Conservation (phyloP, 805 yeast species). For the Zygosaccharomyces lentus region DNA sequence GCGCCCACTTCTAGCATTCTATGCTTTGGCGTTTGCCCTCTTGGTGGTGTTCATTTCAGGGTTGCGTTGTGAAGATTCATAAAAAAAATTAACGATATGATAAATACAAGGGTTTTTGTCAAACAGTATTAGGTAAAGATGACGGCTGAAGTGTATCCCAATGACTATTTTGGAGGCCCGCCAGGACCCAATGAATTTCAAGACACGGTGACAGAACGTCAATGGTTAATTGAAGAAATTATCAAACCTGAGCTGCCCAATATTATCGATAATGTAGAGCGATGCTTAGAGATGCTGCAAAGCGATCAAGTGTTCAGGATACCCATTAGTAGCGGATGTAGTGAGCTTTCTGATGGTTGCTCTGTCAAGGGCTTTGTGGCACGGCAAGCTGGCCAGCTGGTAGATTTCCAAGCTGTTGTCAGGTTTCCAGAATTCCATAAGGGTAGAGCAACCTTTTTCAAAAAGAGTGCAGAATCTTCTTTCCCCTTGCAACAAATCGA, state of each 20-base stretch:
- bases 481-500: slow-evolving; percentile 41
- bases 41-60: slow-evolving; percentile 1
- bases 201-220: slow-evolving; percentile 30
- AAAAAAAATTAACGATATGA: background rate
- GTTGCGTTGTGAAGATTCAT: background rate
- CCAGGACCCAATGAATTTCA: slow-evolving; percentile 8
- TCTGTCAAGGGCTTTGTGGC: slow-evolving; percentile 55
- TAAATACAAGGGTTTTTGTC: background rate
- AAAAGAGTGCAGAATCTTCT: slow-evolving; percentile 37
- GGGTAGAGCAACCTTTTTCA: slow-evolving; percentile 38
- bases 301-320: slow-evolving; percentile 45
- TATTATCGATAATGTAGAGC: slow-evolving; percentile 41
- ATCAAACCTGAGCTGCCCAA: slow-evolving; percentile 47
- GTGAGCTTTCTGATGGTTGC: slow-evolving; percentile 15
- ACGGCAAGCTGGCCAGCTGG: slow-evolving; percentile 50
- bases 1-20: background rate
- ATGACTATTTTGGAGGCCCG: slow-evolving; percentile 24
- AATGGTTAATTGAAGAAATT: slow-evolving; percentile 47
- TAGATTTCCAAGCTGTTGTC: slow-evolving; percentile 43
- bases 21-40: background rate
- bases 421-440: slow-evolving; percentile 39
- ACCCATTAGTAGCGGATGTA: slow-evolving; percentile 40
- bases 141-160: slow-evolving; percentile 37
- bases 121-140: slow-evolving; percentile 11
- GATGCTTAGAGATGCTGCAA: slow-evolving; percentile 39